A percentile compares a stretch with the other conserved stretches of the same genome.
These are phyloP conservation scores for Fusarium pseudograminearum DNA, from an alignment of 2,329 filamentous ascomycete species.

Conservation along the genomic window DNA sequence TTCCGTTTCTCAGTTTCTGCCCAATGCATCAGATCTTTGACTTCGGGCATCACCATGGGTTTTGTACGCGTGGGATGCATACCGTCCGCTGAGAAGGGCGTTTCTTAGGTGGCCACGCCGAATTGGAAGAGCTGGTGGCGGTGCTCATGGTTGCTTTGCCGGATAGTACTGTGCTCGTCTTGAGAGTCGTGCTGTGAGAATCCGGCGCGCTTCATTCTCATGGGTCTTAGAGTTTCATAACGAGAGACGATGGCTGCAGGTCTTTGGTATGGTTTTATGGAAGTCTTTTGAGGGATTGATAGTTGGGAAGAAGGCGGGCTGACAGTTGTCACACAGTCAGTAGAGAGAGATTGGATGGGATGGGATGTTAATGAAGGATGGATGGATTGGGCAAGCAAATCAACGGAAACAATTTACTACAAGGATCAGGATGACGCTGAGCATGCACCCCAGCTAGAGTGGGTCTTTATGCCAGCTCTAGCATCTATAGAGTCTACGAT, in stretches of 20 bases:
- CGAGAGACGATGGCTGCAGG: conserved; percentile 2
- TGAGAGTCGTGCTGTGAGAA: conserved; percentile 28
- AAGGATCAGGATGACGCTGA: conserved; percentile 30
- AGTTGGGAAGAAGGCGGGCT: neutral
- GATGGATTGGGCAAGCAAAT: neutral
- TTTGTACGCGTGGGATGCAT: conserved; percentile 39
- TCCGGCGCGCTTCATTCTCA: conserved; percentile 44
- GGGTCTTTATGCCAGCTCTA: conserved; percentile 3
- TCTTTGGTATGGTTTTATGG: neutral
- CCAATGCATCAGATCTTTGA: conserved; percentile 24
- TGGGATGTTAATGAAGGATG: neutral
- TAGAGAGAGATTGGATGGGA: neutral
- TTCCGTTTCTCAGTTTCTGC: conserved; percentile 83
- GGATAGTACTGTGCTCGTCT: conserved; percentile 42
- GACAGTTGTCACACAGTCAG: neutral
- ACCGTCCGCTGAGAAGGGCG: conserved; percentile 62
- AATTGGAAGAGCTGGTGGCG: conserved; percentile 48
- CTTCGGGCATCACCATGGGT: neutral
- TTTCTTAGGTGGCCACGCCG: conserved; percentile 57
- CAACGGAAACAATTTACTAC: conserved; percentile 12
- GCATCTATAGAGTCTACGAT: neutral
- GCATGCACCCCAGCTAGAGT: conserved; percentile 27
- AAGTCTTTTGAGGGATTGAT: neutral
- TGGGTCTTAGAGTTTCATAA: conserved; percentile 36
- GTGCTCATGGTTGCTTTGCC: conserved; percentile 59